Conservation (phyloP, 1,284 basidiomycete genomes). For the Flammula alnicola region DNA sequence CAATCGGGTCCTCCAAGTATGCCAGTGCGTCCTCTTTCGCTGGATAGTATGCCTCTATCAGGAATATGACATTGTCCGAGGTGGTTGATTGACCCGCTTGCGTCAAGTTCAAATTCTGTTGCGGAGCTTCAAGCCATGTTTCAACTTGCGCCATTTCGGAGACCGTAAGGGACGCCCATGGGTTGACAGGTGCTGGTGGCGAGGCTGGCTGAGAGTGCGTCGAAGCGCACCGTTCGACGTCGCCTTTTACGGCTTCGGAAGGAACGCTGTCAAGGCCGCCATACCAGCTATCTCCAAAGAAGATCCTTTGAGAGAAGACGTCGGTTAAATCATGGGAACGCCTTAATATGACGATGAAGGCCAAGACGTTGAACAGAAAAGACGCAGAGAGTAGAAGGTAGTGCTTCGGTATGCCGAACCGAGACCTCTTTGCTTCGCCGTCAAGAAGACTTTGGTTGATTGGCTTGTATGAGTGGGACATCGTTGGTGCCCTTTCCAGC, state of each 20-base stretch:
- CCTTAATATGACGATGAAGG: constrained; percentile 15
- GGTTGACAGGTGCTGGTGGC: constrained; percentile 48
- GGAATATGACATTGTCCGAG: constrained; percentile 53
- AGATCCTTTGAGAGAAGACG: constrained; percentile 10
- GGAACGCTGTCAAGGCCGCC: not conserved
- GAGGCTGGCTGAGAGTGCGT: constrained; percentile 36
- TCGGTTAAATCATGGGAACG: constrained; percentile 10
- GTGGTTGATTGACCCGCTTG: constrained; percentile 21
- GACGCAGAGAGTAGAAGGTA: constrained; percentile 15
- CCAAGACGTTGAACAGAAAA: constrained; percentile 18
- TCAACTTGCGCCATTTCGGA: constrained; percentile 48
- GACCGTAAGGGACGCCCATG: constrained; percentile 52
- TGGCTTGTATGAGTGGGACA: constrained; percentile 7
- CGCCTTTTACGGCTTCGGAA: not conserved
- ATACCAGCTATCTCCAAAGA: constrained; percentile 16
- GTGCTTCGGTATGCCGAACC: not conserved
- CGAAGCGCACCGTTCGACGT: constrained; percentile 36
- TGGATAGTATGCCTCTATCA: constrained; percentile 55
- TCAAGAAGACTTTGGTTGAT: not conserved
- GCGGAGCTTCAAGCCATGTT: constrained; percentile 50
- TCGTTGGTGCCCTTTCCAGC: too few species aligned
- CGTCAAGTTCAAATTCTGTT: constrained; percentile 54
- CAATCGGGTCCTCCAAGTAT: constrained; percentile 44
- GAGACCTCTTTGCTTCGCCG: not conserved
- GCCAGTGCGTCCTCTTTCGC: constrained; percentile 52